Base-by-base conservation (phyloP, 768 basidiomycete species). In the Leccinum variicolor region DNA sequence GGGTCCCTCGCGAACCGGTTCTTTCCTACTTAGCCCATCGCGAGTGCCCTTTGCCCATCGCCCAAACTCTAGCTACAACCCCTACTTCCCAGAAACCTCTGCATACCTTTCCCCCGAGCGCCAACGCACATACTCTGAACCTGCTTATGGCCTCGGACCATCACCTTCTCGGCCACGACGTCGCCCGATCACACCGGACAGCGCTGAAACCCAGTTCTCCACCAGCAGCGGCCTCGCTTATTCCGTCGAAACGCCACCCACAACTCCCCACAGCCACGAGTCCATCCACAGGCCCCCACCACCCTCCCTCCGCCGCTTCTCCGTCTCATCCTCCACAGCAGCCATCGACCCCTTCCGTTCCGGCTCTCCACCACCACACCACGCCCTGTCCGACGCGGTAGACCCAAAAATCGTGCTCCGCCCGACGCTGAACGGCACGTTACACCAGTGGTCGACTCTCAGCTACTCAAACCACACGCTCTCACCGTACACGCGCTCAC, bases 381-480 rank as follows among this genome's bases (percentile, higher is more conserved):
- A 66, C 50, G n/a, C 69, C 49, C 45, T 68, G 57, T 61, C 69
- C 1, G 80, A 80, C 19, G 19, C 17, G 28, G 69, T 74, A 41
- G 76, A 79, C 45, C 80, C 83, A 21, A 82, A 82, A 59, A 86
- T 88, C 62, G 70, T 85, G 17, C 80, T 91, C 51, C 82, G 84
- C 14, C 87, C 89, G 1, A 75, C 81, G 0, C 69, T 81, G n/a
- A 89, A 86, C 73, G 86, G 87, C 61, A 85, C 87, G 6, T 79
- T 96, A 21, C 91, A 89, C 55, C 92, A 96, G 61, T 77, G 98
- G 10, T 88, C 92, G 17, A 91, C 90, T 4, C 83, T 99, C 48
- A 87, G 85, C 19, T 81, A 87, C 63, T 94, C 93, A 1, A 93
- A 97, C 66, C 96, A 97, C 67, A 99, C 96, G 0, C 77, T 99